Conservation (phyloP, 1,139 yeast species). For the Yamadazyma pseudoaaseri region DNA sequence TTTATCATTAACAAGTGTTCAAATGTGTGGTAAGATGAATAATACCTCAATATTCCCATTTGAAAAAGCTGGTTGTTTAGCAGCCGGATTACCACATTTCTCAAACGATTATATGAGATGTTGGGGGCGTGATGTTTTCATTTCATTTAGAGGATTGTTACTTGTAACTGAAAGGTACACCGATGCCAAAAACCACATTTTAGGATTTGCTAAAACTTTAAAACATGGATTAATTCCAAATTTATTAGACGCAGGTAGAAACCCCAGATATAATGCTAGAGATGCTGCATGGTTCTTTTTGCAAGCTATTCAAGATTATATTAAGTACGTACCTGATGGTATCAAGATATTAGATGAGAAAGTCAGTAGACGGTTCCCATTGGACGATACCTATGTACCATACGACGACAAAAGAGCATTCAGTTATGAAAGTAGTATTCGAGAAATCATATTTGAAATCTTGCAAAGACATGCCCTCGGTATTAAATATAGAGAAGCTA, state of each 20-base stretch:
- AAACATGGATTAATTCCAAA: constrained; percentile 97
- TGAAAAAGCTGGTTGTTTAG: constrained; percentile 68
- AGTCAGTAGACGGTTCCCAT: constrained; percentile 83
- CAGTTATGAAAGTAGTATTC: constrained; percentile 63
- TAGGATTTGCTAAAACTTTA: constrained; percentile 86
- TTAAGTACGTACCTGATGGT: constrained; percentile 68
- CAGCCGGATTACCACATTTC: constrained; percentile 97
- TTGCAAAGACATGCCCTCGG: constrained; percentile 85
- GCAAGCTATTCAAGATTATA: constrained; percentile 84
- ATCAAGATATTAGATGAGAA: constrained; percentile 61
- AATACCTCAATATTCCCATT: constrained; percentile 75
- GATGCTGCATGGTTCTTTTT: constrained; percentile 97
- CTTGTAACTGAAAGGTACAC: constrained; percentile 75
- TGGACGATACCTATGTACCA: constrained; percentile 77
- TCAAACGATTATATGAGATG: constrained; percentile 90
- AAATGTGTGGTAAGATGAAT: constrained; percentile 77
- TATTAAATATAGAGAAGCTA: constrained; percentile 86
- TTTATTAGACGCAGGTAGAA: constrained; percentile 85
- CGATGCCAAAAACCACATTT: constrained; percentile 77
- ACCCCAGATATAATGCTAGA: constrained; percentile 93
- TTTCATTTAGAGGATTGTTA: constrained; percentile 78
- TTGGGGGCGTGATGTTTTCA: constrained; percentile 97
- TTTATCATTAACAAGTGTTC: constrained; percentile 79
- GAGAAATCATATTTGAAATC: constrained; percentile 80
- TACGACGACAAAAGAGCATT: constrained; percentile 75